Evolutionary conservation across 2,329 filamentous ascomycete species (phyloP).

Genomic region (Pestalotiopsis sp.): DNA sequence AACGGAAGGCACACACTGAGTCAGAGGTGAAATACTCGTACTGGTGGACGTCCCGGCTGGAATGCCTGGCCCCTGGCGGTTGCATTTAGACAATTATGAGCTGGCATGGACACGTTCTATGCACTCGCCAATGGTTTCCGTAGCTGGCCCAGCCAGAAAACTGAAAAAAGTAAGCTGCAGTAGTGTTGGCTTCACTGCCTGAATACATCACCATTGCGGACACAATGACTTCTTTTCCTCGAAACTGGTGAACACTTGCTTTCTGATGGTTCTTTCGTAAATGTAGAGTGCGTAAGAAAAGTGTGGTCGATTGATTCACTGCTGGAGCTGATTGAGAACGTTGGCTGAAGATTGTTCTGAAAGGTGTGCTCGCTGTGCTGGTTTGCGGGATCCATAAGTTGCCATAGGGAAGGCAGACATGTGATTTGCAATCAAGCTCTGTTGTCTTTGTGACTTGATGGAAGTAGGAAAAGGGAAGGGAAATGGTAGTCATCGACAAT

Average conservation of each 20-base stretch:
- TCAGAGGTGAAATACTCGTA: neutral
- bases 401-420: no score
- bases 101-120: neutral
- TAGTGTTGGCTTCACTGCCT: neutral
- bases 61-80: slow-evolving; percentile 5
- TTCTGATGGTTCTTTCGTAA: no score
- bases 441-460: no score
- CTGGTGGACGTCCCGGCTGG: neutral
- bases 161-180: neutral
- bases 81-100: neutral
- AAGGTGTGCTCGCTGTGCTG: no score
- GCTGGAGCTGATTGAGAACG: no score
- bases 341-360: no score
- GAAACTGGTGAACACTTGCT: neutral
- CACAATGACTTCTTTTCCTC: neutral
- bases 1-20: neutral
- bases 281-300: no score
- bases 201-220: neutral
- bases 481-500: no score
- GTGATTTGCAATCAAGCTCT: no score
- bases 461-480: no score
- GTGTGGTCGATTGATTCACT: no score
- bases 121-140: neutral
- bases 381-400: no score
- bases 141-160: neutral